A percentile compares a stretch with the other conserved stretches of the same genome.
Conservation (phyloP, 108 stramenopile species). For the Licmophora abbreviata region DNA sequence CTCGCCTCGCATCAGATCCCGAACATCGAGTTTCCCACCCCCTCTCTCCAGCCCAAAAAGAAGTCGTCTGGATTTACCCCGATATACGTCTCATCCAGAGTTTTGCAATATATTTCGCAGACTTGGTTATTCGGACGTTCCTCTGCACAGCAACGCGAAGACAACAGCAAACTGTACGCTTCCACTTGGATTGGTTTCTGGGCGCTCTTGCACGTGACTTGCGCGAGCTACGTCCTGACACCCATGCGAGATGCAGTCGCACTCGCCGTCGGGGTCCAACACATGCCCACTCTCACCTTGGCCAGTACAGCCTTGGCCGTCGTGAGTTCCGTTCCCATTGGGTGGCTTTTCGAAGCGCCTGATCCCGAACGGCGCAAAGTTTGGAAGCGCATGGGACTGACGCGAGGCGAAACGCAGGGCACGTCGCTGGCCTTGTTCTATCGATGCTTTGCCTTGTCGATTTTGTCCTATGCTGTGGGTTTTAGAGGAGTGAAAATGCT, state of each 20-base stretch:
- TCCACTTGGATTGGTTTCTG: slow-evolving; percentile 76
- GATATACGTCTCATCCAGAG: too few relatives aligned
- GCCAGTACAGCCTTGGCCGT: slow-evolving; percentile 70
- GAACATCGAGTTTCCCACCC: too few relatives aligned
- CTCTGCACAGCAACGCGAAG: too few relatives aligned
- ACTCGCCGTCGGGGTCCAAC: slow-evolving; percentile 64
- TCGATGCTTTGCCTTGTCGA: slow-evolving; percentile 62
- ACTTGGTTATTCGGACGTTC: too few relatives aligned
- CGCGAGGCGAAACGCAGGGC: slow-evolving; percentile 85
- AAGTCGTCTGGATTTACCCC: too few relatives aligned
- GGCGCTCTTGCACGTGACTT: slow-evolving; percentile 57
- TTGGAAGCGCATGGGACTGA: slow-evolving; percentile 80
- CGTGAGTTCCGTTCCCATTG: slow-evolving; percentile 69
- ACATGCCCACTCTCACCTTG: slow-evolving; percentile 69
- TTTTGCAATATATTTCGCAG: too few relatives aligned
- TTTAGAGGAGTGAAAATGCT: slow-evolving; percentile 33
- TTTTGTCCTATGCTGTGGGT: slow-evolving; percentile 63
- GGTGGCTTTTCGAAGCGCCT: slow-evolving; percentile 89
- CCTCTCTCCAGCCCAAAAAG: too few relatives aligned
- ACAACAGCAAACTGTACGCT: too few relatives aligned
- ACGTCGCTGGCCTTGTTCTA: slow-evolving; percentile 79
- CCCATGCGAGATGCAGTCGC: slow-evolving; percentile 87
- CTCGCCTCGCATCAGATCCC: too few relatives aligned
- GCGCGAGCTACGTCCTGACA: slow-evolving; percentile 59
- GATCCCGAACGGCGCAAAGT: slow-evolving; percentile 64